Evolutionary conservation across 2,329 filamentous ascomycete genomes (phyloP).

Genomic region (Ustulina deusta): DNA sequence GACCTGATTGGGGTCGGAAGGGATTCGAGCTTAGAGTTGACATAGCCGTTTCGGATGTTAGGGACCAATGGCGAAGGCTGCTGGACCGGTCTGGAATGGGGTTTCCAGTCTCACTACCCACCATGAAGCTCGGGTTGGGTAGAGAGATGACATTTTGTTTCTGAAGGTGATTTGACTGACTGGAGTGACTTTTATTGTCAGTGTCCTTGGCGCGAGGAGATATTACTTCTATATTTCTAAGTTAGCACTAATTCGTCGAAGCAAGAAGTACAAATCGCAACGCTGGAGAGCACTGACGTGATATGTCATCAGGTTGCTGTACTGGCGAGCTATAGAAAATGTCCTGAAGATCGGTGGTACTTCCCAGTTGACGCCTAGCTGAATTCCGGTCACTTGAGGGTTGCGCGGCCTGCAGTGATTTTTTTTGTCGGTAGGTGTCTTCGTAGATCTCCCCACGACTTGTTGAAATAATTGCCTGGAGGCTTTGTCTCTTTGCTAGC

Average conservation of each 20-base stretch:
- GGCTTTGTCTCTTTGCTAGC: conserved; percentile 40
- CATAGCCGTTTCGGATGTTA: conserved; percentile 57
- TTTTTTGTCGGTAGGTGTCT: conserved; percentile 35
- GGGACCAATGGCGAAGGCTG: conserved; percentile 56
- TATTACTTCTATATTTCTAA: conserved; percentile 36
- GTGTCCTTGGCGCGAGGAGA: conserved; percentile 22
- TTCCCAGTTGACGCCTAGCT: conserved; percentile 40
- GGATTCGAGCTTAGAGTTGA: conserved; percentile 57
- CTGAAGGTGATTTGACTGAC: conserved; percentile 39
- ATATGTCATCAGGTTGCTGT: conserved; percentile 35
- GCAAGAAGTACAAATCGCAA: conserved; percentile 22
- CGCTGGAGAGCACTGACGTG: conserved; percentile 45
- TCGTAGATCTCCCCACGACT: conserved; percentile 32
- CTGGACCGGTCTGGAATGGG: conserved; percentile 53
- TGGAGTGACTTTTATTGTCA: conserved; percentile 31
- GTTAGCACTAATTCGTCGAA: conserved; percentile 35
- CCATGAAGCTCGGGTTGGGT: conserved; percentile 43
- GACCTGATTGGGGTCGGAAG: conserved; percentile 57
- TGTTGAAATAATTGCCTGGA: conserved; percentile 39
- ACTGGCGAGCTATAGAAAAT: conserved; percentile 39
- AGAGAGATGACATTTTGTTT: conserved; percentile 45
- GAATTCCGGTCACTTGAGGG: conserved; percentile 35
- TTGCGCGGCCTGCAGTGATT: conserved; percentile 33
- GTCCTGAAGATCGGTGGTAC: conserved; percentile 42
- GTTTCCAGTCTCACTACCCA: conserved; percentile 54